A percentile compares a stretch with the other conserved stretches of the same genome.
phyloP scores from a whole-genome alignment of 768 basidiomycete genomes.

The Daedalea quercina region DNA sequence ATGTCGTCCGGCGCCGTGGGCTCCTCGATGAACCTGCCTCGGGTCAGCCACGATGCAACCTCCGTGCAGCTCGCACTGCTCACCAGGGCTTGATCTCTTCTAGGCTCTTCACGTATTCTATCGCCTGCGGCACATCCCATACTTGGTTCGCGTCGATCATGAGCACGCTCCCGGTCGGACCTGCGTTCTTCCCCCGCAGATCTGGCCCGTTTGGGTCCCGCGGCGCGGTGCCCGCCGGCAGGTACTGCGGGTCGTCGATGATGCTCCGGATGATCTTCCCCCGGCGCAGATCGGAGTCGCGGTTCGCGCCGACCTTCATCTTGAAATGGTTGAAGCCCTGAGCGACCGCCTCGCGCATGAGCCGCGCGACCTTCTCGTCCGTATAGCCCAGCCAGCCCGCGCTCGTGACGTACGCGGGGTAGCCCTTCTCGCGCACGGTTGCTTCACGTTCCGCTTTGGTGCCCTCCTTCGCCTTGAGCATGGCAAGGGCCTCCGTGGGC shows the following conservation, averaged over 20 bases:
- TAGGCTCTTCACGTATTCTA: slow-evolving; percentile 82
- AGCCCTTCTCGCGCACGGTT: slow-evolving; percentile 66
- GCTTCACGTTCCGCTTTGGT: slow-evolving; percentile 76
- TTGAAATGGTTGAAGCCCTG: slow-evolving; percentile 98
- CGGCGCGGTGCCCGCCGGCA: slow-evolving; percentile 50
- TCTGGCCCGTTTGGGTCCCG: slow-evolving; percentile 56
- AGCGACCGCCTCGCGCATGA: slow-evolving; percentile 80
- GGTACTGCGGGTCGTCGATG: slow-evolving; percentile 87
- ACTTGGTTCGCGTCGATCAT: slow-evolving; percentile 99
- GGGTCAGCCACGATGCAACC: not conserved
- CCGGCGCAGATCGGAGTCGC: slow-evolving; percentile 77
- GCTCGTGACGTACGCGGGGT: slow-evolving; percentile 92
- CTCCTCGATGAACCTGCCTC: slow-evolving; percentile 82
- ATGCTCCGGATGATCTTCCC: slow-evolving; percentile 88
- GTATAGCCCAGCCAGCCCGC: slow-evolving; percentile 93
- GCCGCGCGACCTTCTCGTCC: slow-evolving; percentile 83
- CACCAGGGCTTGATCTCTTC: slow-evolving; percentile 84
- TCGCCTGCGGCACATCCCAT: slow-evolving; percentile 90
- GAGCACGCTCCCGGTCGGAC: slow-evolving; percentile 87
- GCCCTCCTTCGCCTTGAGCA: slow-evolving; percentile 72
- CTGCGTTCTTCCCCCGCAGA: slow-evolving; percentile 85
- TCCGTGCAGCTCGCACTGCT: slow-evolving; percentile 6
- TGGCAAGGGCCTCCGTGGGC: slow-evolving; percentile 77
- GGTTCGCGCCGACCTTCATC: slow-evolving; percentile 92
- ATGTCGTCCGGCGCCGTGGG: slow-evolving; percentile 91